Conservation (phyloP, 164 flowering plant genomes). For the Magnolia officinalis region DNA sequence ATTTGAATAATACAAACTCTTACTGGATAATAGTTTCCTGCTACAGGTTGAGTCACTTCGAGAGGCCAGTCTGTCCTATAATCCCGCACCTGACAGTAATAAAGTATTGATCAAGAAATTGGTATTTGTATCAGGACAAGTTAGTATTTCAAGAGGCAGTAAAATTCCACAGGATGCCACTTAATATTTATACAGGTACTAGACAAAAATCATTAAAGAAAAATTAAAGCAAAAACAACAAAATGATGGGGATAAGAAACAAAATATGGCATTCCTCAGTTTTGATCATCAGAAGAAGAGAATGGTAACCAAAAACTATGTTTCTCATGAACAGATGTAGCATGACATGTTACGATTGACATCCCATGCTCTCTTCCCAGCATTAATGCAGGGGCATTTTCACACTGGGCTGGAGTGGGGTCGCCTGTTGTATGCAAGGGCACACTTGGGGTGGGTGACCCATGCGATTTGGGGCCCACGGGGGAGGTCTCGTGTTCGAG, state of each 20-base stretch:
- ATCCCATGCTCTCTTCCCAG: too few relatives aligned
- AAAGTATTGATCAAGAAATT: not conserved
- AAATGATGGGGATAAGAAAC: not conserved
- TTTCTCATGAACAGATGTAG: too few relatives aligned
- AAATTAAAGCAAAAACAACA: not conserved
- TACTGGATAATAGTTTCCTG: constrained; percentile 95
- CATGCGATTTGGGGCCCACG: too few relatives aligned
- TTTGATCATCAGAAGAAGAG: too few relatives aligned
- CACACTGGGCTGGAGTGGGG: too few relatives aligned
- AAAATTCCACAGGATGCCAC: too few relatives aligned
- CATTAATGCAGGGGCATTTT: too few relatives aligned
- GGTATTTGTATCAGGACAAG: not conserved
- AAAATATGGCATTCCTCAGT: not conserved
- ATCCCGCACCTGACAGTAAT: constrained; percentile 62
- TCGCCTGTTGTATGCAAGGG: too few relatives aligned
- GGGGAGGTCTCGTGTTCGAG: too few relatives aligned
- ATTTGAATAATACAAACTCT: constrained; percentile 8
- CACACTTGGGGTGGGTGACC: too few relatives aligned
- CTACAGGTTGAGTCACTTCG: constrained; percentile 69
- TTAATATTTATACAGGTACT: not conserved
- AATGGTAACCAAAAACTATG: too few relatives aligned
- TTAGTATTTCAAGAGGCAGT: not conserved
- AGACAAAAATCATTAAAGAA: not conserved
- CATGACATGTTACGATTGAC: too few relatives aligned
- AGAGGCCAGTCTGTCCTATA: constrained; percentile 75